Evolutionary conservation across 305 asterid genomes (phyloP).

Genomic region (Rubia occidens): DNA sequence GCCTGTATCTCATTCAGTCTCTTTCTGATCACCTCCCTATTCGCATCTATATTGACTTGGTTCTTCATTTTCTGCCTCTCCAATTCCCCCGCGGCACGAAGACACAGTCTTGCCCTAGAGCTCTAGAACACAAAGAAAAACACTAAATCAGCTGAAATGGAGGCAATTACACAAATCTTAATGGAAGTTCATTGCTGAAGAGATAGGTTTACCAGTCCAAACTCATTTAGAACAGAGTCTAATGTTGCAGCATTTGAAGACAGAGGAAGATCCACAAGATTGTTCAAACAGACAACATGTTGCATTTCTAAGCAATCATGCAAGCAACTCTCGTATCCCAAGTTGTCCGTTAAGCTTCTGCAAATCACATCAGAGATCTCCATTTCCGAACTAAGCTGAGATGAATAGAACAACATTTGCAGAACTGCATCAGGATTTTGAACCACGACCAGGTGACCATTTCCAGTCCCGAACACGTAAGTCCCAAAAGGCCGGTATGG

Average conservation of each 20-base stretch:
- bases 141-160: slow-evolving; percentile 1
- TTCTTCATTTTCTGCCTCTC: slow-evolving; percentile 63
- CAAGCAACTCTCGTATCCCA: slow-evolving; percentile 46
- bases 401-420: slow-evolving; percentile 58
- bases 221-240: slow-evolving; percentile 43
- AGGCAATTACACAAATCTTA: background rate
- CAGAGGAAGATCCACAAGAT: slow-evolving; percentile 53
- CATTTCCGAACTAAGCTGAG: slow-evolving; percentile 51
- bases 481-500: slow-evolving; percentile 74
- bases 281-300: slow-evolving; percentile 38
- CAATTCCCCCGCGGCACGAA: slow-evolving; percentile 77
- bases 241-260: slow-evolving; percentile 30
- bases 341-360: slow-evolving; percentile 42
- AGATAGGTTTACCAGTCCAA: slow-evolving; percentile 50
- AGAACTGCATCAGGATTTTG: slow-evolving; percentile 68
- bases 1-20: slow-evolving; percentile 48
- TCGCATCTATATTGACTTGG: slow-evolving; percentile 43
- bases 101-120: slow-evolving; percentile 62
- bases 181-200: background rate
- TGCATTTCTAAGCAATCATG: slow-evolving; percentile 63
- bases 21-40: slow-evolving; percentile 38
- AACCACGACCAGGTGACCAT: slow-evolving; percentile 49
- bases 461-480: slow-evolving; percentile 48
- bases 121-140: slow-evolving; percentile 34
- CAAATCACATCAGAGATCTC: slow-evolving; percentile 28